Percentiles rank a stretch among this genome's conserved stretches.
Conservation (phyloP, 2,329 filamentous ascomycete genomes). For the Tolypocladium tropicale region DNA sequence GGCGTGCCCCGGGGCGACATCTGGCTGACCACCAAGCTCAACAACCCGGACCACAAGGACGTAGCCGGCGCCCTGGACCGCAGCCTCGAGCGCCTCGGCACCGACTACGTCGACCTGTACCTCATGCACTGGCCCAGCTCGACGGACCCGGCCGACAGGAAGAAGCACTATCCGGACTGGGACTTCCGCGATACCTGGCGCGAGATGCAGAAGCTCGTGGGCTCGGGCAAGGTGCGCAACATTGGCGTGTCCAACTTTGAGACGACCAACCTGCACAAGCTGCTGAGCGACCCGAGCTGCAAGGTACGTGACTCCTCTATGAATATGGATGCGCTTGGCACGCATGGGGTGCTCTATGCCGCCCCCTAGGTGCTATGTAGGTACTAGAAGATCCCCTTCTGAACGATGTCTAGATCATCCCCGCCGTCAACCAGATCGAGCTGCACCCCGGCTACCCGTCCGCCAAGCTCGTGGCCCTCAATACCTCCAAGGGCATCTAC, state of each 20-base stretch:
- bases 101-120: slow-evolving; percentile 60
- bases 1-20: slow-evolving; percentile 56
- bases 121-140: slow-evolving; percentile 65
- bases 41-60: slow-evolving; percentile 69
- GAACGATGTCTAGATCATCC: slow-evolving; percentile 32
- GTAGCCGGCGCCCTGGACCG: slow-evolving; percentile 50
- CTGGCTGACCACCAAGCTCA: slow-evolving; percentile 72
- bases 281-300: slow-evolving; percentile 56
- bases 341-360: neutral
- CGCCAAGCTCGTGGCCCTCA: slow-evolving; percentile 67
- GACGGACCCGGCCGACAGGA: slow-evolving; percentile 49
- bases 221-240: slow-evolving; percentile 62
- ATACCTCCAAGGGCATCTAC: slow-evolving; percentile 64
- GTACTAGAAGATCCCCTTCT: neutral
- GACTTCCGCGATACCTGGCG: slow-evolving; percentile 72
- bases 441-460: slow-evolving; percentile 73
- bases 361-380: neutral
- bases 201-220: slow-evolving; percentile 63
- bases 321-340: too few relatives aligned
- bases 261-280: slow-evolving; percentile 68
- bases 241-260: slow-evolving; percentile 85
- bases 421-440: slow-evolving; percentile 74
- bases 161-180: slow-evolving; percentile 67
- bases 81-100: slow-evolving; percentile 49
- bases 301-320: slow-evolving; percentile 54